Evolutionary conservation across 2,329 filamentous ascomycete genomes (phyloP).

Genomic region (Aspergillus sp.): DNA sequence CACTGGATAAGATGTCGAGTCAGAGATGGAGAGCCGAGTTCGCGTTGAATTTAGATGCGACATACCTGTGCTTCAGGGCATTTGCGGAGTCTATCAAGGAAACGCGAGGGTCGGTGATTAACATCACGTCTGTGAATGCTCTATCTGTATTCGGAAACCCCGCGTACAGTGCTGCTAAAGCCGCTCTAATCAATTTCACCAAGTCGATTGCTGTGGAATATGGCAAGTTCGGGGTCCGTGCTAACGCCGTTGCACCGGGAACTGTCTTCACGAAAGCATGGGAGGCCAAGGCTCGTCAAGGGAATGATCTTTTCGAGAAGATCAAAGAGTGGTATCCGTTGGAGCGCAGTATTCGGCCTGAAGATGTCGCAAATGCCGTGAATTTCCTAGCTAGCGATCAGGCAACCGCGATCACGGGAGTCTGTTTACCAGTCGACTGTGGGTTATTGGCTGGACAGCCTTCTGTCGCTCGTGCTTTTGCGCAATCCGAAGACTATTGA

Average conservation of each 20-base stretch:
- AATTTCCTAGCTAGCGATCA: constrained; percentile 3
- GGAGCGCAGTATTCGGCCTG: constrained; percentile 13
- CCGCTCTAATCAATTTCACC: constrained; percentile 36
- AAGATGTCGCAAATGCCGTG: constrained; percentile 21
- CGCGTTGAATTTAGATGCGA: constrained; percentile 14
- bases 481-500: constrained; percentile 8
- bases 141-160: constrained; percentile 16
- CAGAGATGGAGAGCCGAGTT: constrained; percentile 13
- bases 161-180: constrained; percentile 34
- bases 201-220: constrained; percentile 27
- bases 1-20: constrained; percentile 15
- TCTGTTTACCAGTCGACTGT: constrained; percentile 17
- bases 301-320: constrained; percentile 5
- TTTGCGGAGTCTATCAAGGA: constrained; percentile 13
- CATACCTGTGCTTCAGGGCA: constrained; percentile 14
- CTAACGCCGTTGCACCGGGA: constrained; percentile 31
- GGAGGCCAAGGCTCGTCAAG: constrained; percentile 7
- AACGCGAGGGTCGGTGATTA: constrained; percentile 10
- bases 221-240: constrained; percentile 32
- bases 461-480: constrained; percentile 13
- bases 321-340: constrained; percentile 17
- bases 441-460: constrained; percentile 18
- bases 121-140: constrained; percentile 17
- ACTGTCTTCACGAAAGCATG: constrained; percentile 14
- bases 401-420: constrained; percentile 6